Evolutionary conservation across 2,329 filamentous ascomycete species (phyloP), one percentile per base, ranked within the genome.

Genomic region (Aspergillus quadricinctus): DNA sequence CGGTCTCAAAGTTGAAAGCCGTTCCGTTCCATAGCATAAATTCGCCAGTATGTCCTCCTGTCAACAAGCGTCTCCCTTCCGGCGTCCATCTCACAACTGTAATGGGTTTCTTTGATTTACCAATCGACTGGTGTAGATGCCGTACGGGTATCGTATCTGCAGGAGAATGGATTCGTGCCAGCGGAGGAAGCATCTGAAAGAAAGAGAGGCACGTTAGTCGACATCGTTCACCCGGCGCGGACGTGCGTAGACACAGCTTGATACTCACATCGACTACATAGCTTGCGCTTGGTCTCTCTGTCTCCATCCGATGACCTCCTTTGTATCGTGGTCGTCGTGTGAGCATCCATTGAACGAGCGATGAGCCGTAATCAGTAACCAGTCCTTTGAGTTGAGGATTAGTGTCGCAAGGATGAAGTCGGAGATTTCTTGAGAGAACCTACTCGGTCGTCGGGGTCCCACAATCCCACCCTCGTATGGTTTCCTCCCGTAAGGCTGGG

Each of bases 21-120:
- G 93, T 97, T 61, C 94, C 94, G 72, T 99, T 99, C 94, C 94
- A 99, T 3, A 99, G 77, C 41, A 95, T 99, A 68, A 99, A 99
- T 72, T 99, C 94, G 69, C 94, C 94, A 72, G 93, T 97, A 64
- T 92, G 96, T 0, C 92, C 96, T 23, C 92, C 94, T 0, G 94
- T 97, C 70, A 99, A 81, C 55, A 99, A 78, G 64, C 94, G 83
- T 59, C 94, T 87, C 28, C 94, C 94, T 74, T 99, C 94, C 6
- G 94, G 94, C 17, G 95, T 99, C 94, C 94, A 99, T 72, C 91
- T 85, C 43, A 99, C 93, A 8, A 97, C 90, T 62, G 97, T 97
- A 69, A 99, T 90, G 1, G 94, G 94, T 66, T 97, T 94, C 70
- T 96, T 96, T 68, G 96, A 92, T 71, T 99, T 99, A 78, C 97